Percentiles rank a stretch among this genome's conserved stretches.
phyloP scores from a whole-genome alignment of 1,139 yeast species.

The Pichiaceae sp. region DNA sequence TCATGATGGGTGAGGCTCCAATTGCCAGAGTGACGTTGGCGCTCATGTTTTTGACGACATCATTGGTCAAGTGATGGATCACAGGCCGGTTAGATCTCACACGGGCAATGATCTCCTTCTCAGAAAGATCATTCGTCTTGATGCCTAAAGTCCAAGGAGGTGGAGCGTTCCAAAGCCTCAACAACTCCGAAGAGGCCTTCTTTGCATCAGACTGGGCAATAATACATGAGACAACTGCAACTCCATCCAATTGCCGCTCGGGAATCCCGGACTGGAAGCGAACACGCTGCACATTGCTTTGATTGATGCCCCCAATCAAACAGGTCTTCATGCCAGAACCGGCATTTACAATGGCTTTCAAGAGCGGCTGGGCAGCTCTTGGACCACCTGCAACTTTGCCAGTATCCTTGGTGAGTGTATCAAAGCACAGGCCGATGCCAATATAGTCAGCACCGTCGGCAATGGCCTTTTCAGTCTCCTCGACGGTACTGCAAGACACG shows the following conservation, averaged over 20 bases:
- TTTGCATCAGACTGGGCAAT: no score
- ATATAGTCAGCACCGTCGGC: slow-evolving; percentile 60
- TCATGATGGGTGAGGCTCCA: slow-evolving; percentile 90
- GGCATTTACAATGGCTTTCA: slow-evolving; percentile 38
- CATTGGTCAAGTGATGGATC: slow-evolving; percentile 83
- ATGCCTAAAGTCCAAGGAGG: no score
- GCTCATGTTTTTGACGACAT: slow-evolving; percentile 81
- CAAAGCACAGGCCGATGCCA: slow-evolving; percentile 79
- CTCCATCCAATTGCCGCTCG: no score
- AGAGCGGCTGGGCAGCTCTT: slow-evolving; percentile 50
- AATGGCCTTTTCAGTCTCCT: slow-evolving; percentile 53
- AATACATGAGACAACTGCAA: no score
- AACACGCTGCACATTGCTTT: no score
- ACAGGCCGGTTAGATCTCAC: slow-evolving; percentile 53
- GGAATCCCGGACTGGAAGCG: no score
- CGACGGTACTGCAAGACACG: slow-evolving; percentile 55
- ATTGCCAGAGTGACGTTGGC: slow-evolving; percentile 85
- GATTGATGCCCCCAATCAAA: no score
- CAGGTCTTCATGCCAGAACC: no score
- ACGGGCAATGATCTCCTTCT: no score
- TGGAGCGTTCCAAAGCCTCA: no score
- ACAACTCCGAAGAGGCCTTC: no score
- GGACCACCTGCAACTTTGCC: slow-evolving; percentile 51
- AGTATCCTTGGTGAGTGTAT: slow-evolving; percentile 62
- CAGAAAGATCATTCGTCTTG: no score